Evolutionary conservation across 306 rosid species (phyloP), one percentile per base, ranked within the genome.

Genomic region (Vicia faba): DNA sequence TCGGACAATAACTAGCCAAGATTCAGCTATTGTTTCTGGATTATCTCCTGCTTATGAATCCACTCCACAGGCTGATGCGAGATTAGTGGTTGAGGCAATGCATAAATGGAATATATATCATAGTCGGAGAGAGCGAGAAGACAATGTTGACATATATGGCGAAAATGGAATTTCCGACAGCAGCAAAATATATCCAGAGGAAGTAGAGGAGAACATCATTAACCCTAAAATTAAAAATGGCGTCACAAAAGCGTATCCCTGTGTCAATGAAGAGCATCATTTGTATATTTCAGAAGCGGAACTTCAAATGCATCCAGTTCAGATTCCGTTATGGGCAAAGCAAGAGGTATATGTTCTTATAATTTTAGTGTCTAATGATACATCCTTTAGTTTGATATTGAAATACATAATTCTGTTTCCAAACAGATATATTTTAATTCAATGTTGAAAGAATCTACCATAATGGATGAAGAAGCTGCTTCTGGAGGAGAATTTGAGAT

Each of bases 241-340:
- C 5, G 51, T 50, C 20, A 19, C 53, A 16, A 87, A 87, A 81
- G 77, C 69, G 48, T 86, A 75, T 77, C 72, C 77, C 25, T 69
- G 61, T 59, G 73, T 65, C 4, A 91, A 82, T 77, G 99, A 91
- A 56, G 73, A 78, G 29, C 85, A 75, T 64, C 97, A 88, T 70
- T 73, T 91, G 67, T 90, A 85, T 82, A 95, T 95, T 65, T 84
- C 99, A 64, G 97, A 95, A 85, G 97, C 91, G n/a, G 99, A 95
- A 82, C 79, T 95, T 71, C 95, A 78, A 78, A 90, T 88, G 96
- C 95, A 90, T 77, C 84, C 72, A 70, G 53, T 82, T 70, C 85
- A 53, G 63, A 71, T 50, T 69, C 89, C 89, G n/a, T 49, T 85
- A 73, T 95, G 99, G 99, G 88, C 75, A 19, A 90, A 80, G 65